Conservation (phyloP, 225 moss, liverwort and hornwort genomes). For the Ulota crispa region DNA sequence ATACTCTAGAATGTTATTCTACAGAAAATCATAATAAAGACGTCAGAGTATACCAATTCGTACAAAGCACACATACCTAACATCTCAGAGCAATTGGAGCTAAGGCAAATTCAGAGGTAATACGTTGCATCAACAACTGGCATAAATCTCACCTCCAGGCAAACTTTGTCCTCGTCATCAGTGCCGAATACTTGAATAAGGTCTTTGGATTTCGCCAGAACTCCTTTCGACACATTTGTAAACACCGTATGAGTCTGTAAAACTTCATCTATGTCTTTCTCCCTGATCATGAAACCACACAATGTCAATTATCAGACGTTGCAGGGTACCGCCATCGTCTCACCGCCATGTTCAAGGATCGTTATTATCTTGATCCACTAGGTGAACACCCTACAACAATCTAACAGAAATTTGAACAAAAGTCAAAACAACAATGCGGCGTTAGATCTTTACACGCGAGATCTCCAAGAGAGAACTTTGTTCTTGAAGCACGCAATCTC, state of each 20-base stretch:
- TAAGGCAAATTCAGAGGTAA: not conserved
- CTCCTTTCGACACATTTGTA: slow-evolving; percentile 91
- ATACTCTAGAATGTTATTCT: not conserved
- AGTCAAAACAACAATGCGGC: not conserved
- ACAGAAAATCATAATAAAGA: not conserved
- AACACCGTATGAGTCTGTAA: slow-evolving; percentile 95
- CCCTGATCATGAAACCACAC: slow-evolving; percentile 47
- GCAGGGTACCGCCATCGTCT: not conserved
- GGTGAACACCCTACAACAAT: not conserved
- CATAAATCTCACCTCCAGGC: slow-evolving; percentile 63
- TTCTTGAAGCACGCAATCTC: slow-evolving; percentile 99
- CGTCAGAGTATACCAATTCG: not conserved
- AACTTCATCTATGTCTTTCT: slow-evolving; percentile 98
- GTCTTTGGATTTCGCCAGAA: slow-evolving; percentile 89
- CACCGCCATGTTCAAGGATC: not conserved
- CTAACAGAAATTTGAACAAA: not conserved
- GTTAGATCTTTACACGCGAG: slow-evolving; percentile 68
- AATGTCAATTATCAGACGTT: not conserved
- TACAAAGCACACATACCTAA: not conserved
- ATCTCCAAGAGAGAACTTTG: slow-evolving; percentile 97
- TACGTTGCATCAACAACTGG: not conserved
- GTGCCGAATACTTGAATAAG: slow-evolving; percentile 82
- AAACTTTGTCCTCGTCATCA: slow-evolving; percentile 84
- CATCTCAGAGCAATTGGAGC: not conserved
- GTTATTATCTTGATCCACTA: not conserved